Conservation (phyloP, 768 basidiomycete genomes). For the Leucosporidium scottii region DNA sequence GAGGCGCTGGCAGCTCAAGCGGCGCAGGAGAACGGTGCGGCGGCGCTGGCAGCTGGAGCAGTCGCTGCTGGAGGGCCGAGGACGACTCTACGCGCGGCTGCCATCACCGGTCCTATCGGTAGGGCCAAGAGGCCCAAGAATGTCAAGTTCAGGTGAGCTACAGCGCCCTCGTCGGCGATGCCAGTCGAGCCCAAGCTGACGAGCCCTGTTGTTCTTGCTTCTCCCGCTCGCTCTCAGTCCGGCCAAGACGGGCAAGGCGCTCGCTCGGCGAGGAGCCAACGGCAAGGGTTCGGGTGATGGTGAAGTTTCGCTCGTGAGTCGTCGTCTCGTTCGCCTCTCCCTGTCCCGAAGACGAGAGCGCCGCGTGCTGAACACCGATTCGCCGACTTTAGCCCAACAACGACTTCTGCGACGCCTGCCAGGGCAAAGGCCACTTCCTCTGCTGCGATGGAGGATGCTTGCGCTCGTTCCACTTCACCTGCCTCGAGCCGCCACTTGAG, state of each 20-base stretch:
- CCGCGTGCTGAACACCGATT: neutral
- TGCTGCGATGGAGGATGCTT: conserved; percentile 94
- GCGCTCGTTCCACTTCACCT: conserved; percentile 90
- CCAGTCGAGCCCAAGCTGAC: too few relatives aligned
- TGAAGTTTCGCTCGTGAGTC: neutral
- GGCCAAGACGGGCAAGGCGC: conserved; percentile 22
- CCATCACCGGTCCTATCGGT: conserved; percentile 17
- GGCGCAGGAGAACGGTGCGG: conserved; percentile 10
- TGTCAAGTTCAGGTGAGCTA: conserved; percentile 31
- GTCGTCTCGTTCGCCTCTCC: too few relatives aligned
- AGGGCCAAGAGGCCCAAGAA: conserved; percentile 34
- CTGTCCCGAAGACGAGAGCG: too few relatives aligned
- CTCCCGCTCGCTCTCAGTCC: conserved; percentile 11
- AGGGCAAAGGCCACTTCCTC: conserved; percentile 64
- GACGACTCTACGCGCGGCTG: conserved; percentile 2
- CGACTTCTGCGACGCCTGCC: conserved; percentile 47
- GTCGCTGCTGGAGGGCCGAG: conserved; percentile 7
- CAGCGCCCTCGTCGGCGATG: neutral
- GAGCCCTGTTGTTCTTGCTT: too few relatives aligned
- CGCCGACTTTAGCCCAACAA: conserved; percentile 43
- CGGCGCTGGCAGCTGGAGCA: conserved; percentile 1
- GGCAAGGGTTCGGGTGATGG: neutral
- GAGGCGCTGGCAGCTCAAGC: neutral
- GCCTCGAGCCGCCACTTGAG: conserved; percentile 91
- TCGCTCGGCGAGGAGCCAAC: conserved; percentile 9